Conservation (phyloP, 345 rosid genomes). For the Leavenworthia alabamica region DNA sequence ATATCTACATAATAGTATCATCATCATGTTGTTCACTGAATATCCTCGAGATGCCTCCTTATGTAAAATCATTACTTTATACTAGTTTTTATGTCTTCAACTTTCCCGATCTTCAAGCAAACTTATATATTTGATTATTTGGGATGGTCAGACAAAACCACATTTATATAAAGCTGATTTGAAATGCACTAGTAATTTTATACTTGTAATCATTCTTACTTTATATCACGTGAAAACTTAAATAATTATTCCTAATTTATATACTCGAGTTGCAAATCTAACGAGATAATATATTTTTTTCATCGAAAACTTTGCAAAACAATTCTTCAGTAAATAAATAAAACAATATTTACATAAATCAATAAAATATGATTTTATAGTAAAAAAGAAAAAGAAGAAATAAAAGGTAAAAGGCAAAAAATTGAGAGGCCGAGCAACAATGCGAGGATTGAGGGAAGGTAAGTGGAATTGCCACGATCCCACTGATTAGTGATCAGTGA, state of each 20-base stretch:
- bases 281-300: background rate
- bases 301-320: background rate
- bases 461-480: too few relatives aligned
- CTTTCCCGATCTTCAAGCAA: conserved; percentile 37
- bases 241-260: too few relatives aligned
- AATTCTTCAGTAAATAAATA: background rate
- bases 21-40: conserved; percentile 15
- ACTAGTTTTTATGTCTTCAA: conserved; percentile 21
- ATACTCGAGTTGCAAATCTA: background rate
- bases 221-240: conserved; percentile 10
- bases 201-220: conserved; percentile 23
- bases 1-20: conserved; percentile 9
- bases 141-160: conserved; percentile 24
- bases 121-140: conserved; percentile 25
- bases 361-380: too few relatives aligned
- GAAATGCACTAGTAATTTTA: conserved; percentile 15
- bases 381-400: background rate
- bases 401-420: background rate
- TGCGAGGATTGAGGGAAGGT: conserved; percentile 33
- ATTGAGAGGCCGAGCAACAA: conserved; percentile 13
- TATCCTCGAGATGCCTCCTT: conserved; percentile 31
- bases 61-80: conserved; percentile 17
- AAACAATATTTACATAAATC: background rate
- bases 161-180: conserved; percentile 27
- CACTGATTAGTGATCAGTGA: too few relatives aligned